phyloP scores from a whole-genome alignment of 768 basidiomycete species.

The Chiua virens region DNA sequence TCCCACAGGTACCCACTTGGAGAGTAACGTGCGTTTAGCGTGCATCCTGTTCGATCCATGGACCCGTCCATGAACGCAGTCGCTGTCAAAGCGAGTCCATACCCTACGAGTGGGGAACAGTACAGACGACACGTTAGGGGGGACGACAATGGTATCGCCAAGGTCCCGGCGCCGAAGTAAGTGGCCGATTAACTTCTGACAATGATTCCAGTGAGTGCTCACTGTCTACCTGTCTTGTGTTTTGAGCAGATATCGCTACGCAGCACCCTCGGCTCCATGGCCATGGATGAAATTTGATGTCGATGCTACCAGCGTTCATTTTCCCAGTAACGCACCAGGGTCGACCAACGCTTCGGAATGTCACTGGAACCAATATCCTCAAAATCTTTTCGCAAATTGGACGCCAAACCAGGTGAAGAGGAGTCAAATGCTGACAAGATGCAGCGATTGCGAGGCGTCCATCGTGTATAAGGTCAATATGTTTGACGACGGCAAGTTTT shows the following conservation, averaged over 20 bases:
- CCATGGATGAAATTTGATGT: constrained; percentile 36
- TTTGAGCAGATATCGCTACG: constrained; percentile 30
- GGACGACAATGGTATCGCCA: constrained; percentile 1
- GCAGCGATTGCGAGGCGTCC: constrained; percentile 13
- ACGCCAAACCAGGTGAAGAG: constrained; percentile 40
- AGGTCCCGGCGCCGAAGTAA: constrained; percentile 23
- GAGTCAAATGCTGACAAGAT: constrained; percentile 34
- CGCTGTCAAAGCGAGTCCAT: background rate
- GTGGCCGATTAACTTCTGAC: background rate
- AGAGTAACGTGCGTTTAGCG: background rate
- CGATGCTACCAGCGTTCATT: constrained; percentile 6
- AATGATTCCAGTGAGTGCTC: background rate
- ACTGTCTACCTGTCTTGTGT: background rate
- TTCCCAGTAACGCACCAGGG: background rate
- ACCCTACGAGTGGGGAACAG: background rate
- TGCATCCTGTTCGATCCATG: background rate
- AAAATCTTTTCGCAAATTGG: constrained; percentile 55
- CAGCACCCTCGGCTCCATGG: constrained; percentile 41
- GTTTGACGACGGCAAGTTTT: constrained; percentile 17
- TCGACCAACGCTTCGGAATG: constrained; percentile 5
- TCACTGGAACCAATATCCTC: constrained; percentile 43
- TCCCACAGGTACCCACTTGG: too few species aligned
- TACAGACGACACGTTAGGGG: background rate
- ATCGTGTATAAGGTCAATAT: constrained; percentile 20
- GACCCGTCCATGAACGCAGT: constrained; percentile 7